Conservation (phyloP, 2,329 filamentous ascomycete species). For the Fusarium sacchari region DNA sequence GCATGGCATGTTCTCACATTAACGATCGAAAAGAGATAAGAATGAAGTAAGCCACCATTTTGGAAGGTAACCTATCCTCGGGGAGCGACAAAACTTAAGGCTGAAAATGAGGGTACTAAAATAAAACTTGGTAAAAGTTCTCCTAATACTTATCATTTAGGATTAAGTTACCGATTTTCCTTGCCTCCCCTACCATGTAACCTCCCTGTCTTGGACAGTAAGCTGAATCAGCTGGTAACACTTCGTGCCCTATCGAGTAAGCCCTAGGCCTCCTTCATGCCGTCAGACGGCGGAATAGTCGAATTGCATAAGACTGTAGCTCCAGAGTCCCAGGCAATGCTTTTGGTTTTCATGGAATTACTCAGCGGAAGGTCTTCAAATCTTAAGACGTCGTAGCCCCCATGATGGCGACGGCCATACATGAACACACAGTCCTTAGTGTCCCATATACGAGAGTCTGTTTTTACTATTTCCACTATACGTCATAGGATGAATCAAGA, state of each 20-base stretch:
- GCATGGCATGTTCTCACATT: rapidly evolving
- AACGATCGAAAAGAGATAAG: too few species aligned
- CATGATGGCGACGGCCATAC: rapidly evolving
- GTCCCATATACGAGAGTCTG: too few species aligned
- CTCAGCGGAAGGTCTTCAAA: rapidly evolving
- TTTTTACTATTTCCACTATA: too few species aligned
- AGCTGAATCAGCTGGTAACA: neutral
- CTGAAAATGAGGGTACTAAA: too few species aligned
- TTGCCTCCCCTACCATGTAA: too few species aligned
- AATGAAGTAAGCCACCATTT: neutral
- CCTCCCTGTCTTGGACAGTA: neutral
- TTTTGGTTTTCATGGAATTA: too few species aligned
- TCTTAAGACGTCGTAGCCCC: too few species aligned
- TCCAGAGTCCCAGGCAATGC: rapidly evolving
- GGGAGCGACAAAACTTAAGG: too few species aligned
- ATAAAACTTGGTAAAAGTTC: too few species aligned
- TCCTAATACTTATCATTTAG: too few species aligned
- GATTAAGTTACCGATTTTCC: too few species aligned
- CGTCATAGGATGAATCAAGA: neutral
- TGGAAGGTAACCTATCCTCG: neutral
- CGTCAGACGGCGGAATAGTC: neutral
- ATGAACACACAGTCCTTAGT: too few species aligned
- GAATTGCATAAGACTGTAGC: neutral
- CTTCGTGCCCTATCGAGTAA: neutral
- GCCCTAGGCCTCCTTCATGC: neutral